Evolutionary conservation across 805 yeast species (phyloP).

Genomic region (Candida nemodendra): DNA sequence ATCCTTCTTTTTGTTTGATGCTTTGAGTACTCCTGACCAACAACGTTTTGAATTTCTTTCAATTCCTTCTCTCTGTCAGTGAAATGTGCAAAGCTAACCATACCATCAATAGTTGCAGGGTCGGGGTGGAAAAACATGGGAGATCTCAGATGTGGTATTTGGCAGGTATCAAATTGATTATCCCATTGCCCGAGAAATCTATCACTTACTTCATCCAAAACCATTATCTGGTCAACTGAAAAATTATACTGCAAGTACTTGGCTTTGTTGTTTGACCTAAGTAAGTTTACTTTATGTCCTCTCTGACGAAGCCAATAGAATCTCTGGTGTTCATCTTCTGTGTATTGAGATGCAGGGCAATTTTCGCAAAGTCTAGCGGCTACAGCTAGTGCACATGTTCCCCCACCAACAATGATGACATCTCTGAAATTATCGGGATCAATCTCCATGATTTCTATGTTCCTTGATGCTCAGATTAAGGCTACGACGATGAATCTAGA

Average conservation of each 20-base stretch:
- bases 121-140: neutral
- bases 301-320: neutral
- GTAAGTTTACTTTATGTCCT: neutral
- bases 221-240: neutral
- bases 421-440: neutral
- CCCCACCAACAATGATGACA: neutral
- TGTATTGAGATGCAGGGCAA: neutral
- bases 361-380: neutral
- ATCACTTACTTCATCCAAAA: neutral
- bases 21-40: neutral
- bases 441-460: neutral
- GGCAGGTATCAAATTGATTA: neutral
- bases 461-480: neutral
- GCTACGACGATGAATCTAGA: neutral
- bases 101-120: neutral
- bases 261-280: neutral
- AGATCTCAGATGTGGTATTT: neutral
- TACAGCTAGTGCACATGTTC: neutral
- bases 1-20: neutral
- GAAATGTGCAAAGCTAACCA: neutral
- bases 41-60: neutral
- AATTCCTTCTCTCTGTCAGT: neutral
- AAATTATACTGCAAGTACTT: neutral
- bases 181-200: neutral
- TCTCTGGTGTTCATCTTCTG: neutral